phyloP scores from a whole-genome alignment of 768 basidiomycete genomes.

The Naganishia kalamii region DNA sequence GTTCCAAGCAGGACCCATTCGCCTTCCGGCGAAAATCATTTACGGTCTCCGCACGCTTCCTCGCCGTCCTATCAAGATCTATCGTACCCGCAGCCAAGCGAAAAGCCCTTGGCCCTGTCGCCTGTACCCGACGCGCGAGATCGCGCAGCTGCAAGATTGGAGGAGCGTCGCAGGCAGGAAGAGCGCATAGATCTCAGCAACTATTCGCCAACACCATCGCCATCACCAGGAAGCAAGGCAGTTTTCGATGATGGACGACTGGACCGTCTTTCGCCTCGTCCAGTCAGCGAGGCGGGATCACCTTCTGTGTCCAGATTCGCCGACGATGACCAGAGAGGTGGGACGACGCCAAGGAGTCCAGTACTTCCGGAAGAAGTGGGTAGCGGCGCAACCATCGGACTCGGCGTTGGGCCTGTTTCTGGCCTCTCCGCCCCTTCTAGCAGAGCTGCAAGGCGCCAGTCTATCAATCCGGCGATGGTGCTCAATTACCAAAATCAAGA shows the following conservation, averaged over 20 bases:
- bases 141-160: not conserved
- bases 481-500: conserved; percentile 47
- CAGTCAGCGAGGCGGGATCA: not conserved
- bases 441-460: conserved; percentile 53
- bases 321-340: not conserved
- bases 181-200: not conserved
- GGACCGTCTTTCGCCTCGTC: not conserved
- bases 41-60: not conserved
- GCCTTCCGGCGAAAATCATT: conserved; percentile 1
- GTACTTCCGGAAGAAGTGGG: not conserved
- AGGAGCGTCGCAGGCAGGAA: not conserved
- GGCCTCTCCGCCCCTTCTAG: conserved; percentile 44
- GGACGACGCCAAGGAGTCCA: conserved; percentile 1
- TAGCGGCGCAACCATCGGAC: conserved; percentile 24
- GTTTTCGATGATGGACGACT: conserved; percentile 11
- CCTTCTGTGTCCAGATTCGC: not conserved
- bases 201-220: conserved; percentile 2
- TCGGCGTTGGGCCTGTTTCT: conserved; percentile 36
- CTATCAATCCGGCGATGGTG: conserved; percentile 55
- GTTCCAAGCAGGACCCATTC: not conserved
- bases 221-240: conserved; percentile 4
- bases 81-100: not conserved
- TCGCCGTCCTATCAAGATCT: not conserved
- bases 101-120: not conserved
- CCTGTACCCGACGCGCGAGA: conserved; percentile 4